Base-by-base conservation (phyloP, 441 rosid species). In the Pelargonium australe region DNA sequence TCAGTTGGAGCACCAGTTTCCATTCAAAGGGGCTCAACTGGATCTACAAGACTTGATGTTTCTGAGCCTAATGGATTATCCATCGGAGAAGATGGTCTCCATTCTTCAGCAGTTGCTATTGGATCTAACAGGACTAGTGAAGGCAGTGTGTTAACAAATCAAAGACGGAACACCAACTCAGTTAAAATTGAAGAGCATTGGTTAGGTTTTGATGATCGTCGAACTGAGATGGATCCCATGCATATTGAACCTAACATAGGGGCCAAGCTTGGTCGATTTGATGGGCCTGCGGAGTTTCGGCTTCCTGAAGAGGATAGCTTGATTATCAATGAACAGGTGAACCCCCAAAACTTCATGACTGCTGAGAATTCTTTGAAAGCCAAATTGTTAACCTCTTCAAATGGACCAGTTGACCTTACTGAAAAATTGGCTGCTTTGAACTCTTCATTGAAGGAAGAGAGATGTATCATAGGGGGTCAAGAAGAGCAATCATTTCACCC, bases 1-100 rank as follows among this genome's bases (percentile, higher is more conserved):
- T 83, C 97, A 9, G 82, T 84, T 63, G 94, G 95, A 78, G 86
- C 83, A 70, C 85, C 92, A n/a, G 78, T 81, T 66, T 80, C 91
- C 67, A 72, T 77, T 23, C 88, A 75, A 55, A 79, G 70, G 68
- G 78, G 64, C 47, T 66, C 77, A 2, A 69, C 70, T 64, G 85
- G 74, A 47, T 70, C 89, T 77, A 78, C 84, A 25, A 73, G 75
- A 76, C 75, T 37, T 63, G 82, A 80, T 79, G 79, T 63, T 45
- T 65, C 88, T n/a, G 83, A 87, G 49, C 74, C 85, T 79, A 78
- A 78, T 66, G 82, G 80, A 25, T 60, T 73, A 62, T 72, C 70
- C 12, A 65, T 37, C 23, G 66, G 63, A 70, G 85, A 82, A 68
- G 84, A 79, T 64, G 76, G 66, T 40, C 53, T 80, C 68, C 73